Conservation (phyloP, 306 rosid species). For the Potentilla sterilis region DNA sequence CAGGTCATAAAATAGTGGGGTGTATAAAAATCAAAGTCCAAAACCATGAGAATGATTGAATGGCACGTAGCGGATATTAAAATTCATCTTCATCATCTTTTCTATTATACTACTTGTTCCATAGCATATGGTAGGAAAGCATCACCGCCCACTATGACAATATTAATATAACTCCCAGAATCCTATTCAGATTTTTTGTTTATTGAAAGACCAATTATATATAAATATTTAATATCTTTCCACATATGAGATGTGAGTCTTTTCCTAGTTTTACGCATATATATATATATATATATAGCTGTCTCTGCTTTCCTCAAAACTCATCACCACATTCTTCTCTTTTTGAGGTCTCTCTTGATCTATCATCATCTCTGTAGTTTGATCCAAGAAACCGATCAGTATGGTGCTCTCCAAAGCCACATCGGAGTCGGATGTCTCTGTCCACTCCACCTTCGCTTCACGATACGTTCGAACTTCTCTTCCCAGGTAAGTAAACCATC, state of each 20-base stretch:
- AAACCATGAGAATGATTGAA: no score
- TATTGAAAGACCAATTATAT: no score
- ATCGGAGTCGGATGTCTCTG: constrained; percentile 60
- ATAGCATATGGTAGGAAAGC: no score
- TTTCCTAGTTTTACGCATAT: neutral
- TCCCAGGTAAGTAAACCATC: constrained; percentile 50
- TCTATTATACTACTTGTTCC: no score
- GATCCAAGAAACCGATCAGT: neutral
- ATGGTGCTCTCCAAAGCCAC: constrained; percentile 77
- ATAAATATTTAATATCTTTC: no score
- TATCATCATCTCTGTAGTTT: constrained; percentile 3
- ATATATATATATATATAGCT: neutral
- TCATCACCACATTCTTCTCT: neutral
- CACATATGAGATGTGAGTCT: neutral
- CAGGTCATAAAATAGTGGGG: no score
- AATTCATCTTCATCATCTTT: no score
- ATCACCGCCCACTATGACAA: no score
- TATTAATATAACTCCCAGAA: no score
- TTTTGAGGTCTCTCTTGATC: neutral
- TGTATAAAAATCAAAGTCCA: no score
- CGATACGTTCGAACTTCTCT: constrained; percentile 77
- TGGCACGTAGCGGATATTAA: no score
- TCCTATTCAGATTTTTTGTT: no score
- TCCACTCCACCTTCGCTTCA: constrained; percentile 86
- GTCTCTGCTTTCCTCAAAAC: neutral